Evolutionary conservation across 2,329 filamentous ascomycete genomes (phyloP).

Genomic region (Neofusicoccum kwambonambiense): DNA sequence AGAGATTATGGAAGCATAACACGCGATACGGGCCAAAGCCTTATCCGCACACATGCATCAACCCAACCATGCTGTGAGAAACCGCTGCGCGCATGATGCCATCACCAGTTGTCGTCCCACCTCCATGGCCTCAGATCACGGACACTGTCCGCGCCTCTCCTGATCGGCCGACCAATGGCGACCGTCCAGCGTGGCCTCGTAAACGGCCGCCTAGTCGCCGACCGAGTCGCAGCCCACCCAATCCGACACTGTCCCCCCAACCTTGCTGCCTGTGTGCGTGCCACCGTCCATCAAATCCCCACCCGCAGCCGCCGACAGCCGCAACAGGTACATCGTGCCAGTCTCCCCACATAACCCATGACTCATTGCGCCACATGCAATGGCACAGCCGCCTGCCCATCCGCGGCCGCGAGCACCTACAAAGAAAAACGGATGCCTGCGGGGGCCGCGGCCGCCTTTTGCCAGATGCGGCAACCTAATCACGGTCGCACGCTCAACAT

Average conservation of each 20-base stretch:
- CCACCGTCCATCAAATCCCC: background rate
- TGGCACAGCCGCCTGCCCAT: too few relatives aligned
- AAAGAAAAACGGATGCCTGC: background rate
- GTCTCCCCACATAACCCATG: too few relatives aligned
- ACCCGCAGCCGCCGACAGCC: background rate
- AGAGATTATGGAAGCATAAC: background rate
- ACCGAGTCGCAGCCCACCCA: background rate
- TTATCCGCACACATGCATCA: background rate
- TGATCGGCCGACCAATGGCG: background rate
- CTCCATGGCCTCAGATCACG: background rate
- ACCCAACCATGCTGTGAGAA: background rate
- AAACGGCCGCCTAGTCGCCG: background rate
- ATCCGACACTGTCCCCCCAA: too few relatives aligned
- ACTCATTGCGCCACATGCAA: too few relatives aligned
- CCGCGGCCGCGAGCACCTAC: too few relatives aligned
- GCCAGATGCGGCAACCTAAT: background rate
- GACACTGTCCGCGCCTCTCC: background rate
- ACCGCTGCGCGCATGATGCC: background rate
- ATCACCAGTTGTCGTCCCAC: constrained; percentile 16
- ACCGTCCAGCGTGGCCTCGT: background rate
- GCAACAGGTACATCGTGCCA: background rate
- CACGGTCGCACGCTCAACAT: background rate
- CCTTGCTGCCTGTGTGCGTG: background rate
- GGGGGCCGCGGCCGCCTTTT: background rate
- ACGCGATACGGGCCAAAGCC: background rate